Base-by-base conservation (phyloP, 1,284 basidiomycete genomes). In the Apiotrichum akiyoshidainum region DNA sequence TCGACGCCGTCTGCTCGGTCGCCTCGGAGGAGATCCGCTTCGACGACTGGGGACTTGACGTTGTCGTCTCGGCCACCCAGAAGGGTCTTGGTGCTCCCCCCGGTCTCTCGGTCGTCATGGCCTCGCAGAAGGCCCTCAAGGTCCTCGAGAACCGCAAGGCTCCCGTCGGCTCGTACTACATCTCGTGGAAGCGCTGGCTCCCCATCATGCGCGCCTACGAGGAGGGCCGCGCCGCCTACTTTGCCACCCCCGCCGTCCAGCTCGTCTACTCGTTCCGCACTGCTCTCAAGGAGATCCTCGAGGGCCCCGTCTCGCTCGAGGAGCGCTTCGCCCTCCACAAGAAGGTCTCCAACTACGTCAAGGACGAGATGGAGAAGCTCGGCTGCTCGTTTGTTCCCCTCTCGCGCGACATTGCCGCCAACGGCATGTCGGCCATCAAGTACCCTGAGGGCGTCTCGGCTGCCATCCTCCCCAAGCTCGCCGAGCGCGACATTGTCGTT, bases 71-170 rank as follows among this genome's bases (percentile, higher is more conserved):
- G 16, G 95, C 93, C 13, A 90, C 88, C 59, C 95, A 99, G 78
- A 99, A 99, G 78, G 95, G 96, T 50, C 84, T 99, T 33, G 90
- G 94, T 45, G 86, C 87, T 10, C 96, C 96, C n/a, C 94, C 95
- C 17, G 95, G 95, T 55, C 81, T 99, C 39, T 90, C 89, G 71
- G 85, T 99, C 65, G 80, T 95, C 58, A 82, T 90, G 48, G 92
- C 88, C 5, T 90, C 89, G 72, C 83, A 87, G 69, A 84, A 85
- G 63, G 94, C 96, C 6, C 80, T 99, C 65, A 82, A 85, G 84
- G 84, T 86, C 8, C 86, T 86, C 57, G 83, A 91, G 71, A 79
- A 75, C 37, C 85, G 94, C 55, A 85, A 85, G 66, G 81, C 85
- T 1, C 88, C 88, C 2, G 82, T 88, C 16, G 81, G 84, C 41